phyloP scores from a whole-genome alignment of 345 rosid species.

The Brassica cretica region DNA sequence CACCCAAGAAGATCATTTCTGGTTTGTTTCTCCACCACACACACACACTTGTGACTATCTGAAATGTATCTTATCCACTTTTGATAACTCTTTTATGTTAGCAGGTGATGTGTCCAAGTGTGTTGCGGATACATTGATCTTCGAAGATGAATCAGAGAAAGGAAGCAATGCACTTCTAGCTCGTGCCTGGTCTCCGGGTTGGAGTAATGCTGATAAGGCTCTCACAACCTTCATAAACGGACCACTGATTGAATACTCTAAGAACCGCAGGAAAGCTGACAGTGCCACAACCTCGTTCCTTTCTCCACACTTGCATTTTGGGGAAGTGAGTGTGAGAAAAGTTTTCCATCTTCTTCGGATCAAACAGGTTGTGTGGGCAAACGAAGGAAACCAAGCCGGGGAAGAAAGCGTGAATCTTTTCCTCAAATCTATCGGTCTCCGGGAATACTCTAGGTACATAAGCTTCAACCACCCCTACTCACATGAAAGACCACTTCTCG shows the following conservation, averaged over 20 bases:
- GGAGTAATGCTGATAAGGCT: conserved; percentile 93
- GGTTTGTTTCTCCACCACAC: conserved; percentile 44
- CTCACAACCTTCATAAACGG: conserved; percentile 85
- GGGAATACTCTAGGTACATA: conserved; percentile 92
- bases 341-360: conserved; percentile 90
- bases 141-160: conserved; percentile 91
- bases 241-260: conserved; percentile 80
- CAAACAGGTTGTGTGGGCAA: conserved; percentile 92
- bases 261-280: conserved; percentile 90
- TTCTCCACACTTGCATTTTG: conserved; percentile 96
- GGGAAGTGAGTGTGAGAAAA: conserved; percentile 96
- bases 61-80: not conserved
- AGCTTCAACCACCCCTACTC: conserved; percentile 94
- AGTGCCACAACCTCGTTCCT: conserved; percentile 96
- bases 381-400: conserved; percentile 91
- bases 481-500: conserved; percentile 91
- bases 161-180: conserved; percentile 98
- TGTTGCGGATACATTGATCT: conserved; percentile 62
- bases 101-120: conserved; percentile 78
- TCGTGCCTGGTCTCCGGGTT: conserved; percentile 98
- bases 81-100: conserved; percentile 18
- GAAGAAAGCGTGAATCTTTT: conserved; percentile 91
- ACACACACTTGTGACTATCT: conserved; percentile 5
- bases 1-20: conserved; percentile 89
- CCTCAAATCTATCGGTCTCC: conserved; percentile 90